Evolutionary conservation across 1,284 basidiomycete genomes (phyloP).

Genomic region (Rhodotorula glutinis): DNA sequence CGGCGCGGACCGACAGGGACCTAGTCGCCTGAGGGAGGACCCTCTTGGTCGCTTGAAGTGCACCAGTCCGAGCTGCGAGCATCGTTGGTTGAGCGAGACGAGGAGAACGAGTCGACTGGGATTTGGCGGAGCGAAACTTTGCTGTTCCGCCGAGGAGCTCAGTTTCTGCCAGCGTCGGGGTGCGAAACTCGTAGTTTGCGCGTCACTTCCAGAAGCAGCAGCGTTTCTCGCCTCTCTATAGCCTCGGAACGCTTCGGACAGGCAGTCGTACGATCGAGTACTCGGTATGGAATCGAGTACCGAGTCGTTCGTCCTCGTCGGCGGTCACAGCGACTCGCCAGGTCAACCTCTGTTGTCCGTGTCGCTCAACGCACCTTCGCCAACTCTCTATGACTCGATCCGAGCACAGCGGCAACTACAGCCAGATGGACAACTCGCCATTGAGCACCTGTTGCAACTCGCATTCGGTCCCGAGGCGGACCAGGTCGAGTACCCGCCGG

Average conservation of each 20-base stretch:
- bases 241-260: neutral
- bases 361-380: no score
- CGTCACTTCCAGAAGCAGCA: no score
- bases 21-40: neutral
- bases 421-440: no score
- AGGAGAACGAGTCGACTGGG: neutral
- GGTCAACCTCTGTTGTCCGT: neutral
- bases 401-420: no score
- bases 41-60: neutral
- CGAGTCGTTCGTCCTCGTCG: slow-evolving; percentile 23
- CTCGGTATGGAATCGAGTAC: neutral
- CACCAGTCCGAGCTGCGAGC: slow-evolving; percentile 13
- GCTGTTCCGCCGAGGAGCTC: no score
- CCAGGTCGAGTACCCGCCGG: slow-evolving; percentile 22
- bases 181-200: no score
- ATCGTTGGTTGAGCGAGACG: neutral
- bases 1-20: neutral
- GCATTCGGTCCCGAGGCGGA: neutral
- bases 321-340: neutral
- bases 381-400: no score
- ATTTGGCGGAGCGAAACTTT: neutral
- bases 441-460: no score
- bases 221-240: no score
- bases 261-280: neutral
- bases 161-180: no score